Evolutionary conservation across 805 yeast genomes (phyloP), one percentile per base, ranked within the genome.

Genomic region (Zygosaccharomyces gambellarensis): DNA sequence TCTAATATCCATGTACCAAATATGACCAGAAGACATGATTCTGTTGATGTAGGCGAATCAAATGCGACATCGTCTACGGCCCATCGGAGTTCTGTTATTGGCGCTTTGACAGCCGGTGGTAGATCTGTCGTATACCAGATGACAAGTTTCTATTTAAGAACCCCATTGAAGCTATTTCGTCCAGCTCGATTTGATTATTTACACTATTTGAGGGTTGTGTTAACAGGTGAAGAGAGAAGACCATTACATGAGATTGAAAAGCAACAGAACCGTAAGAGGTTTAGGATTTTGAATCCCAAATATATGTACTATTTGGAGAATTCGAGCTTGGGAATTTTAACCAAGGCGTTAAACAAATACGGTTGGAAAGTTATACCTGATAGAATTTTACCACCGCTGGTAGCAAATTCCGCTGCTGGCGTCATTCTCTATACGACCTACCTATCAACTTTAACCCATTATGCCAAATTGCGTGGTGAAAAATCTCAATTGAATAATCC

Each of bases 321-420:
- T 65, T 86, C 96, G 1, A 80, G 88, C 1, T 67, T 89, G 2
- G 96, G 90, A 5, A 73, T 90, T 58, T 66, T 92, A 28, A 72
- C 80, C 41, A 78, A 79, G 47, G 95, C 95, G 0, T 72, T 89
- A 29, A 79, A 76, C 53, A 76, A 78, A 49, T 87, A 85, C 58
- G 97, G 97, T 2, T 87, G 96, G 95, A 72, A 76, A 48, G 87
- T 87, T 55, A 80, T 92, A 11, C 96, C 96, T 0, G 87, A 87
- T 31, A 60, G 69, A 44, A 82, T 90, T 1, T 67, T 90, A 21
- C 98, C 97, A 2, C 98, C 97, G 0, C 69, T 92, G 39, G 53
- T 90, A 1, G 95, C 95, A 12, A 92, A 92, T 63, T 85, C 95
- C 12, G 84, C 85, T n/a, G 83, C 95, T 1, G 97, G 98, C 1